Conservation (phyloP, 768 basidiomycete genomes). For the Calocera viscosa region DNA sequence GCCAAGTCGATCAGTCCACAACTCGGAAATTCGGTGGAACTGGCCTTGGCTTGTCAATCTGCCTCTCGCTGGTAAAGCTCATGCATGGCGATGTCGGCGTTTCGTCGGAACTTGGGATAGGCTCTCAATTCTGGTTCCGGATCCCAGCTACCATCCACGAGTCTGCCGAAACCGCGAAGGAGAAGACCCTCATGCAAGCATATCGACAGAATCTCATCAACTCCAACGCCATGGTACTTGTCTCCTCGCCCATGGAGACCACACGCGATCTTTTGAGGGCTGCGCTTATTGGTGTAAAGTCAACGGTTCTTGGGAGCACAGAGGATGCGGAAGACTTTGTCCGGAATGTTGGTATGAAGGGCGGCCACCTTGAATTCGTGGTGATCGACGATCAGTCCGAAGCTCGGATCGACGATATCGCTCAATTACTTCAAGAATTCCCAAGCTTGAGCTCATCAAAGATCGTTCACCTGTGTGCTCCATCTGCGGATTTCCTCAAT, state of each 20-base stretch:
- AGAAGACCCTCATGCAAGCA: slow-evolving; percentile 18
- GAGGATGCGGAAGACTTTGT: slow-evolving; percentile 38
- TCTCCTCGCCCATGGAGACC: slow-evolving; percentile 47
- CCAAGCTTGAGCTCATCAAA: slow-evolving; percentile 41
- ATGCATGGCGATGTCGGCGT: slow-evolving; percentile 65
- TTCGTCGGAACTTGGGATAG: slow-evolving; percentile 47
- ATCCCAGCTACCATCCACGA: slow-evolving; percentile 51
- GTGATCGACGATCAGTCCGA: slow-evolving; percentile 58
- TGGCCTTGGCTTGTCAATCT: slow-evolving; percentile 64
- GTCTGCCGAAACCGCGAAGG: slow-evolving; percentile 46
- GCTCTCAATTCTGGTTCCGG: slow-evolving; percentile 63
- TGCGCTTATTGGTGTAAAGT: slow-evolving; percentile 44
- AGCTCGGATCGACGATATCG: slow-evolving; percentile 43
- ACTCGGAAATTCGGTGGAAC: slow-evolving; percentile 67
- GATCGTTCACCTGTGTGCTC: slow-evolving; percentile 60
- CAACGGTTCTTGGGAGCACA: slow-evolving; percentile 35
- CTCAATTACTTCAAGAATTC: slow-evolving; percentile 35
- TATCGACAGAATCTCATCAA: background rate
- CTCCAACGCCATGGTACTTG: slow-evolving; percentile 29
- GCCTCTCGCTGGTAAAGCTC: slow-evolving; percentile 59
- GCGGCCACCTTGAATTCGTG: slow-evolving; percentile 45
- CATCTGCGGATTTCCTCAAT: slow-evolving; percentile 33
- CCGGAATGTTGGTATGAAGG: slow-evolving; percentile 23
- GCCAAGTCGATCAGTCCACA: slow-evolving; percentile 67
- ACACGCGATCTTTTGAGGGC: slow-evolving; percentile 45